Evolutionary conservation across 2,329 filamentous ascomycete species (phyloP), one percentile per base, ranked within the genome.

Genomic region (Colletotrichum agaves): DNA sequence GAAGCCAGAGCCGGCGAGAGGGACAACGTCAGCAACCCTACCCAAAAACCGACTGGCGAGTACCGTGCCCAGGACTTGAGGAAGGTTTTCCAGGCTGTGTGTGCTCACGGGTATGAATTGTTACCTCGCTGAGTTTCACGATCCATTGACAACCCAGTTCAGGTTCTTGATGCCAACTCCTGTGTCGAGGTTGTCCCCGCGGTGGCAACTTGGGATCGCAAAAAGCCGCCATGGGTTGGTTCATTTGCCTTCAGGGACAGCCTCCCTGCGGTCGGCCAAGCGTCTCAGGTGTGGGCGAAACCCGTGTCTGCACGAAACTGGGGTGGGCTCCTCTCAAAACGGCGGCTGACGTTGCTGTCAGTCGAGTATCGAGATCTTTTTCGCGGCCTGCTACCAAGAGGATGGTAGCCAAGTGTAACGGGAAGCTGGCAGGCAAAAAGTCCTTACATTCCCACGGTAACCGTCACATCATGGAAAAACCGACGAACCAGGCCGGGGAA

Each of bases 251-350:
- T 56, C 19, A 15, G 15, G 47, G 50, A 62, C 33, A 58, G 31
- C 8, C 55, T 47, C 57, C 57, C 57, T 44, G 23, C 49, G 52
- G 52, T 53, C 63, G 64, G 64, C 39, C 46, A 61, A 27, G 46
- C 52, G 53, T 53, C 31, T 52, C 52, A 59, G 37, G 61, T 33
- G 61, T 68, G 61, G 65, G 61, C 61, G 27, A 55, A 68, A 23
- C 65, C 65, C 65, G 65, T 68, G 65, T 68, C 65, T 68, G 65
- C 61, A 65, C 17, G 65, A 68, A 53, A 68, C 61, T 65, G 65
- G 65, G 27, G 65, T 37, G 23, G n/a, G 6, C 15, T 41, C 17
- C 39, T 23, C 19, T 10, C 33, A 19, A 33, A 52, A 33, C 11
- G 23, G 53, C 27, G 39, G 60, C 37, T 37, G 60, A 63, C 27